Evolutionary conservation across 2,329 filamentous ascomycete species (phyloP), one percentile per base, ranked within the genome.

Genomic region (Trichoderma arundinaceum): DNA sequence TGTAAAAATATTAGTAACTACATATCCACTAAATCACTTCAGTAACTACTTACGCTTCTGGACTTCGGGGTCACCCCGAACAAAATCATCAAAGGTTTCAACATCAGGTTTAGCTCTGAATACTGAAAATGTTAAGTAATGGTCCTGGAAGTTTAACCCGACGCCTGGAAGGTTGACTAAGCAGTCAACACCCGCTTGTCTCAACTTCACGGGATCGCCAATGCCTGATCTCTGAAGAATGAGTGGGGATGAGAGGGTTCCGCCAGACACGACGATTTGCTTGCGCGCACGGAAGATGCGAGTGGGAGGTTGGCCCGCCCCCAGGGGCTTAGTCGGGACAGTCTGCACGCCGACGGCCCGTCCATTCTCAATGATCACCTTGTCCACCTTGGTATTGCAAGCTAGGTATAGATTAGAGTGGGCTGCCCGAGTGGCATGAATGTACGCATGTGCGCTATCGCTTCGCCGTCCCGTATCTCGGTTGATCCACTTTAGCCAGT

Each of bases 211-310:
- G 2, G 77, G 75, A 57, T 79, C 77, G 19, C 84, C 85, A 8
- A 89, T 70, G 8, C 87, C 86, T 2, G 86, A 89, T 22, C 86
- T 78, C 72, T 89, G 85, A 1, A 89, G 80, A 5, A 89, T 77
- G 0, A 76, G 74, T 1, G 85, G 83, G 0, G 83, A 83, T 2
- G 80, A 81, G 17, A 81, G 77, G 0, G 83, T 79, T 9, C 84
- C 84, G 28, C 79, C 78, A 1, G 79, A 77, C 0, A 81, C 68
- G 4, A 82, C 71, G 4, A 89, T 85, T 19, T 87, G 75, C 74
- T 84, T 87, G 7, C 79, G 78, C 3, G 87, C 86, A 51, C 76
- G 79, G 17, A 88, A 75, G 12, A 62, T 22, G 49, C 59, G 65
- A 67, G n/a, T 72, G 70, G 15, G 70, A 69, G 75, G 73, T 64